Evolutionary conservation across 371 early-diverging fungal species (phyloP), one percentile per base, ranked within the genome.

Genomic region (Thermomucor indicae-seudaticae): DNA sequence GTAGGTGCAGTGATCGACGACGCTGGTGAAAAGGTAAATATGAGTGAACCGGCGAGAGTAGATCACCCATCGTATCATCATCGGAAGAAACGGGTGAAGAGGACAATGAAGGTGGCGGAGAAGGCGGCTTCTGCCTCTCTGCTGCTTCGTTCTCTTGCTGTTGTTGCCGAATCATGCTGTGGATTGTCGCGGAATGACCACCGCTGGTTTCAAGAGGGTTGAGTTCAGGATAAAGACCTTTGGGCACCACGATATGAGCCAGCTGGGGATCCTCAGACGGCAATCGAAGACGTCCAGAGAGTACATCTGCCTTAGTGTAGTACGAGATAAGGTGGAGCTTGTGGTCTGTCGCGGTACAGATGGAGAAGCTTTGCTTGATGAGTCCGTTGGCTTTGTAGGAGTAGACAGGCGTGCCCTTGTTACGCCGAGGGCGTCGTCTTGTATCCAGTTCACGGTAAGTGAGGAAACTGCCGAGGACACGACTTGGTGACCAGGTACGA

Each of bases 301-400:
- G 47, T n/a, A 88, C 71, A 53, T 92, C 90, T 12, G 80, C 80
- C 43, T 84, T 83, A 34, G 81, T 79, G 53, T 89, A 93, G 60
- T 93, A 93, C 35, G 88, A 89, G 49, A 93, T 91, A 19, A 93
- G 68, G 49, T 92, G 93, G 28, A 90, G 73, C 64, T 85, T 89
- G 61, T 85, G 83, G 54, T 86, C 85, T 49, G 84, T 75, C 25
- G 76, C 65, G 0, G 91, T 91, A 40, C 85, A 87, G 37, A 92
- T 86, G 30, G 89, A 88, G 49, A 93, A 83, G 11, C 91, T 84
- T 62, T 91, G 91, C 62, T 93, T 93, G 50, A 91, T 80, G 4
- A 93, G 75, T 2, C 93, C 94, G 46, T 82, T 70, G 31, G 81
- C 78, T 55, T 89, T 89, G 57, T 85, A 78, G 17, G 66, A 62